These are phyloP conservation scores for Diaporthe sp. DNA, from an alignment of 2,329 filamentous ascomycete species.

Conservation along the genomic window DNA sequence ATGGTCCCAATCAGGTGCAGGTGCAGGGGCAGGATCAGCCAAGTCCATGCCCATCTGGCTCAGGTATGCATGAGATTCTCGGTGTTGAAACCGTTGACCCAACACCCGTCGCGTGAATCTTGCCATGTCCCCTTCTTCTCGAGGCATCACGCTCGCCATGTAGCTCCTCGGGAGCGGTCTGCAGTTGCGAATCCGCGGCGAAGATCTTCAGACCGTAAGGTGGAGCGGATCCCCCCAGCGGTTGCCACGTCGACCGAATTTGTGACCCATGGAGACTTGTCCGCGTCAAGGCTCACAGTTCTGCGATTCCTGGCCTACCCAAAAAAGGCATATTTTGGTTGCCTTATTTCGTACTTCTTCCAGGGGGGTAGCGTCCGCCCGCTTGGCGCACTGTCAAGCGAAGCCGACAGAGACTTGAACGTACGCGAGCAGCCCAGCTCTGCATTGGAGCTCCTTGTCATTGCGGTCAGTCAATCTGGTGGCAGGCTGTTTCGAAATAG, in stretches of 20 bases:
- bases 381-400: not conserved
- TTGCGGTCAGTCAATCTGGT: not conserved
- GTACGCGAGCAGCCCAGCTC: not conserved
- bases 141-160: not conserved
- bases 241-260: conserved; percentile 2
- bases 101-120: not conserved
- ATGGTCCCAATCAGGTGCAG: not conserved
- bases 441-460: not conserved
- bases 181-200: not conserved
- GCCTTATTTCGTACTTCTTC: conserved; percentile 12
- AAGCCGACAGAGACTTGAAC: not conserved
- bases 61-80: not conserved
- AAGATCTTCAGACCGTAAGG: not conserved
- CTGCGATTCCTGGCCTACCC: not conserved
- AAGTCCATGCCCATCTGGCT: not conserved
- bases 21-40: not conserved
- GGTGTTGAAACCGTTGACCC: not conserved
- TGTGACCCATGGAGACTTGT: not conserved
- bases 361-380: not conserved
- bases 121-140: no score
- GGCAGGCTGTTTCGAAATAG: not conserved
- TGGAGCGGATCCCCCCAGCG: not conserved
- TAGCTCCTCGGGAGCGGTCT: not conserved
- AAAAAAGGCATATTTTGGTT: not conserved
- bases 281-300: not conserved